These are phyloP conservation scores for Microbotryum violaceum DNA, from an alignment of 1,284 basidiomycete species.

Conservation along the genomic window DNA sequence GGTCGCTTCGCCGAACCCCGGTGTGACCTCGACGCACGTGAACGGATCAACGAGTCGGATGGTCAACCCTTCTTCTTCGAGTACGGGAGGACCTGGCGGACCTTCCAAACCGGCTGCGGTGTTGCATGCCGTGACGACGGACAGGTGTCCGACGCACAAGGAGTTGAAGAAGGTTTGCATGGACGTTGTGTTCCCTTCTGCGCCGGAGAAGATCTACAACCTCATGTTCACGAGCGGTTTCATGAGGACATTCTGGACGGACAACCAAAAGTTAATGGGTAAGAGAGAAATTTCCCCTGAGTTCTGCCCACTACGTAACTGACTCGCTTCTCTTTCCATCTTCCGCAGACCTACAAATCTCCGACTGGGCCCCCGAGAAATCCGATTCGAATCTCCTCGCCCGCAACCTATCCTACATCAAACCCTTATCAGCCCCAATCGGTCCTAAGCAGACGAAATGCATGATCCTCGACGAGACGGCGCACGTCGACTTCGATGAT, in stretches of 20 bases:
- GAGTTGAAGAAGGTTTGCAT: slow-evolving; percentile 28
- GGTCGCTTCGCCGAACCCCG: too few species aligned
- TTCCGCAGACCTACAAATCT: slow-evolving; percentile 71
- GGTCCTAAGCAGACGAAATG: slow-evolving; percentile 95
- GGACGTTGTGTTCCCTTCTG: slow-evolving; percentile 57
- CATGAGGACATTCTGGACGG: slow-evolving; percentile 84
- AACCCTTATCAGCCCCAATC: slow-evolving; percentile 76
- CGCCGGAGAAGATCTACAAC: slow-evolving; percentile 91
- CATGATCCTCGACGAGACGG: slow-evolving; percentile 76
- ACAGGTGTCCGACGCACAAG: slow-evolving; percentile 30
- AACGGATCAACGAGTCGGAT: too few species aligned
- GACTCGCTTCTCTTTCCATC: background rate
- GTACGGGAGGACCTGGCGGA: too few species aligned
- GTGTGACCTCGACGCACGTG: too few species aligned
- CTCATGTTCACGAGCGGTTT: slow-evolving; percentile 94
- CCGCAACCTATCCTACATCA: slow-evolving; percentile 90
- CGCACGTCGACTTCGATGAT: slow-evolving; percentile 74
- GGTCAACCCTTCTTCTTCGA: too few species aligned
- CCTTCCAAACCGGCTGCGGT: slow-evolving; percentile 14
- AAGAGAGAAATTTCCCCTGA: slow-evolving; percentile 37
- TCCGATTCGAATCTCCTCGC: slow-evolving; percentile 63
- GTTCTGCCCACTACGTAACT: background rate
- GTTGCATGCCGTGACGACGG: slow-evolving; percentile 18
- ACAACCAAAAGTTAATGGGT: slow-evolving; percentile 85
- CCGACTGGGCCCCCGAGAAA: slow-evolving; percentile 70